Evolutionary conservation across 768 basidiomycete genomes (phyloP), one percentile per base, ranked within the genome.

Genomic region (Suillus lakei): DNA sequence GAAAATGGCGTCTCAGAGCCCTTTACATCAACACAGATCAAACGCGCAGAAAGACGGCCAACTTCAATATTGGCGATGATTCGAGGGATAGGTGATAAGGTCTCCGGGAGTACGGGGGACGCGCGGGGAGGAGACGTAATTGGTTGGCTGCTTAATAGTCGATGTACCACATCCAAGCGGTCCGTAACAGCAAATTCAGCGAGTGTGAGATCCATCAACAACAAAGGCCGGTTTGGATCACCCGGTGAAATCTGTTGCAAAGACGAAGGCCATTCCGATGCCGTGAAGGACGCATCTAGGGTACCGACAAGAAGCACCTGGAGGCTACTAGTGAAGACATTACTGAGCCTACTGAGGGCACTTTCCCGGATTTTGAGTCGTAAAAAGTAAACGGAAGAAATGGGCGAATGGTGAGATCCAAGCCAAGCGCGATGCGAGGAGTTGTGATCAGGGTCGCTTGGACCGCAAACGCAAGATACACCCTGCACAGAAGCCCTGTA

Each of bases 261-360:
- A n/a, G 84, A 84, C 48, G 82, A 73, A 10, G 89, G 87, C 90
- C 89, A 92, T 72, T 88, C 86, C 3, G 83, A 83, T 26, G 82
- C 74, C 28, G 90, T 74, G 18, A 83, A 62, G 5, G 77, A 72
- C 28, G 70, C 54, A 15, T 70, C 69, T 56, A 62, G 64, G 15
- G 66, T 59, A 34, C 82, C 82, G 18, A 88, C 65, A 81, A 60
- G 65, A 41, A 77, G n/a, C 55, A 77, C 39, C 10, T 67, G 70
- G 66, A 48, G 41, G 38, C 58, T 65, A 50, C 66, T 81, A 72
- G 58, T 73, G 71, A 67, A 78, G 74, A 32, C 74, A 70, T 68
- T 66, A 21, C 75, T 78, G 48, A 72, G 79, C 56, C 88, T 77
- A 62, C 87, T 84, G 30, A 91, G 53, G 3, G 77, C 78, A 39